Percentiles rank a stretch among this genome's conserved stretches.
Evolutionary conservation across 2,329 filamentous ascomycete species (phyloP).

Genomic region (Samsoniella hepiali): DNA sequence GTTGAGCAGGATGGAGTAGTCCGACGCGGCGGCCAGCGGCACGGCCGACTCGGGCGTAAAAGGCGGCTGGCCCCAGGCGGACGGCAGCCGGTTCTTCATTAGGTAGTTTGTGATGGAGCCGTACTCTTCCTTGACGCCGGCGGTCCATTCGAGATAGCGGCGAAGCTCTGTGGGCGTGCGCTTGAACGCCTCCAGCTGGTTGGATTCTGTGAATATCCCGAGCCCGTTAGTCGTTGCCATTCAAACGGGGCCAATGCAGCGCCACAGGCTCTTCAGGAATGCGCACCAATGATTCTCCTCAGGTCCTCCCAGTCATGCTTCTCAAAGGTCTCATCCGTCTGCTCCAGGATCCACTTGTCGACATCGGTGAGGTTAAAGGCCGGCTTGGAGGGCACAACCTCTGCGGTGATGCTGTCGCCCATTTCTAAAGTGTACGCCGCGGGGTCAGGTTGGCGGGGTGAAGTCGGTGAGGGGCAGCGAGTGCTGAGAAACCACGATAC

Average conservation of each 20-base stretch:
- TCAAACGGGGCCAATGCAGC: not conserved
- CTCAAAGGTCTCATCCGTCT: conserved; percentile 67
- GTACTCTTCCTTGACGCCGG: conserved; percentile 66
- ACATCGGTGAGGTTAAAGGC: conserved; percentile 59
- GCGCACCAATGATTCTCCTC: conserved; percentile 61
- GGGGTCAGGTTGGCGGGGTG: not conserved
- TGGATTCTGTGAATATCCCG: conserved; percentile 38
- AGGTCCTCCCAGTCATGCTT: conserved; percentile 73
- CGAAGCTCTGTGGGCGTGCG: conserved; percentile 77
- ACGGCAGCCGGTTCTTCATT: conserved; percentile 65
- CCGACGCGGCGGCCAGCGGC: conserved; percentile 52
- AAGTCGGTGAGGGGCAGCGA: conserved; percentile 12
- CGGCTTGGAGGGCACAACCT: conserved; percentile 29
- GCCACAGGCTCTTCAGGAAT: not conserved
- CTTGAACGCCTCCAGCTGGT: conserved; percentile 70
- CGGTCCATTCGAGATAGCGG: conserved; percentile 74
- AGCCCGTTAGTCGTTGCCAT: not conserved
- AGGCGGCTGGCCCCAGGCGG: conserved; percentile 60
- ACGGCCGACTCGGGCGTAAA: conserved; percentile 49
- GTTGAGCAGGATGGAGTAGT: conserved; percentile 73
- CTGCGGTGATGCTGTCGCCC: conserved; percentile 36
- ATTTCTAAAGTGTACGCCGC: conserved; percentile 29
- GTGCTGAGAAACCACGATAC: not conserved
- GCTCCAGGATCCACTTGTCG: conserved; percentile 56
- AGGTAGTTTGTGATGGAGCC: conserved; percentile 80